Evolutionary conservation across 2,329 filamentous ascomycete species (phyloP), one percentile per base, ranked within the genome.

Genomic region (Verticillium alfalfae): DNA sequence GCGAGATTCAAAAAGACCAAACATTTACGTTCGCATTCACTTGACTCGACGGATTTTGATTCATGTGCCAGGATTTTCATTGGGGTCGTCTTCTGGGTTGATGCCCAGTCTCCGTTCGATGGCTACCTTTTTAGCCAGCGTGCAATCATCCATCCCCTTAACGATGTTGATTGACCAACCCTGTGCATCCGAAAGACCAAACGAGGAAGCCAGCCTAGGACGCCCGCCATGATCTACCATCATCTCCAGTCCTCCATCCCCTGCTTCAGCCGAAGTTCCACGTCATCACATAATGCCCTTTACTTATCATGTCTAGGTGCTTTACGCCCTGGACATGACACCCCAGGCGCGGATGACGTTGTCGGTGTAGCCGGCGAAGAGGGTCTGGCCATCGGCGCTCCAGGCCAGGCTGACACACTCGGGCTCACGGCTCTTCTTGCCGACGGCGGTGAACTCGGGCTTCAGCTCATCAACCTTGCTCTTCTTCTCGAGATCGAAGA

Each of bases 401-500:
- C 95, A 99, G 78, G 94, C 94, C 83, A 99, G 87, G 79, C 88
- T 92, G 76, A 99, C 89, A 81, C 94, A 98, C 89, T 98, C 94
- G 73, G 95, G 95, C 83, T 97, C 94, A 78, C 93, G 89, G 88
- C 90, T 93, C 92, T 98, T 98, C 92, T 97, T 97, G 85, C 93
- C 92, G 78, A 93, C 90, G 78, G 93, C 87, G 77, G 93, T 86
- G 86, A 95, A 96, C 81, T 99, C 95, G 71, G 94, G 94, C 90
- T 96, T 97, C 81, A 99, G 89, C 89, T 98, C 95, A 75, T 98
- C 94, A 77, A 98, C 94, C 91, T 97, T 98, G 90, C 90, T 96
- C 93, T 99, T 99, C 93, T 99, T 99, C 92, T 99, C 95, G 72
- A 99, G 89, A 78, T 99, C 95, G 85, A 99, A 99, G 88, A 99